phyloP scores from a whole-genome alignment of 1,139 yeast genomes.

The Casaregolazyma lundiana region DNA sequence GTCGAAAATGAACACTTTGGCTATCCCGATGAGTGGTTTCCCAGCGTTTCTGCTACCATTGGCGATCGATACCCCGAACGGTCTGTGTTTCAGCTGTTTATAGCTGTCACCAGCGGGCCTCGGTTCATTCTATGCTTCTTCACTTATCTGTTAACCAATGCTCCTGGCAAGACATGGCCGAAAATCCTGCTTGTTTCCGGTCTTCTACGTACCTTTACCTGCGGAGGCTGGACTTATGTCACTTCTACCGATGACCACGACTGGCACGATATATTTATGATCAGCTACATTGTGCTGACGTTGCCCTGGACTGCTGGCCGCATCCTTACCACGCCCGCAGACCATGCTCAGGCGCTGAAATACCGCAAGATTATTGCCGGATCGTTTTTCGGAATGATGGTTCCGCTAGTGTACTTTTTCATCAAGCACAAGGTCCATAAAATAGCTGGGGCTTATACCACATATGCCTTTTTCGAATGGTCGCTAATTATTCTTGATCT shows the following conservation, averaged over 20 bases:
- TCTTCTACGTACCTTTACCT: constrained; percentile 75
- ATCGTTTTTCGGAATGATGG: constrained; percentile 62
- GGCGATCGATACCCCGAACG: constrained; percentile 97
- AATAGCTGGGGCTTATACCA: constrained; percentile 89
- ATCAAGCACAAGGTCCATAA: constrained; percentile 89
- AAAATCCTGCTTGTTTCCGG: constrained; percentile 52
- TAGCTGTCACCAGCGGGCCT: constrained; percentile 51
- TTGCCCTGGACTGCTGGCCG: constrained; percentile 83
- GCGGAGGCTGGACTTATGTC: constrained; percentile 98
- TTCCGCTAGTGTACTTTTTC: constrained; percentile 84
- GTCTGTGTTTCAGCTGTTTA: constrained; percentile 80
- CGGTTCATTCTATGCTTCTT: constrained; percentile 69
- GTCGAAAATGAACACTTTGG: constrained; percentile 82
- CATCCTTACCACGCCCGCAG: constrained; percentile 50
- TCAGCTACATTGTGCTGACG: constrained; percentile 77
- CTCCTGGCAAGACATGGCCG: constrained; percentile 41
- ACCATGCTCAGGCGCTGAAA: constrained; percentile 43
- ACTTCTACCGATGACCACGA: constrained; percentile 97
- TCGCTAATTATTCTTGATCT: constrained; percentile 75
- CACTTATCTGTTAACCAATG: constrained; percentile 44
- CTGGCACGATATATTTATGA: constrained; percentile 94
- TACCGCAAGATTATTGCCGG: constrained; percentile 53
- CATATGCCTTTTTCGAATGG: constrained; percentile 96
- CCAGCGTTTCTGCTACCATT: constrained; percentile 92
- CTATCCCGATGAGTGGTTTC: constrained; percentile 98